Conservation (phyloP, 176 grass and related monocot genomes). For the Avena atlantica region DNA sequence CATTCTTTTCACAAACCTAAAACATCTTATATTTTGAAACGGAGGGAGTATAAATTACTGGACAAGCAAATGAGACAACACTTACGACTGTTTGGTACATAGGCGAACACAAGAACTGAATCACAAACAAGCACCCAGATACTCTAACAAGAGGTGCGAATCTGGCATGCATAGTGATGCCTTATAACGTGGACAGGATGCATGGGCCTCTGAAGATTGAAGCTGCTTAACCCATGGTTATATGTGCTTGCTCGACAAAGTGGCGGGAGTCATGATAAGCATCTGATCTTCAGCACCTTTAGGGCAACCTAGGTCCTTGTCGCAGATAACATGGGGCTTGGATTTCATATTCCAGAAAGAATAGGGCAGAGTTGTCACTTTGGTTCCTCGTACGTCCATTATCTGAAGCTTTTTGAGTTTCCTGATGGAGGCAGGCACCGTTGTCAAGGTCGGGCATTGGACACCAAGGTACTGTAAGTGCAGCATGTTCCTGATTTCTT, state of each 20-base stretch:
- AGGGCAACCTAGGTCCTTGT: not conserved
- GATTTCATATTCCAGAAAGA: constrained; percentile 2
- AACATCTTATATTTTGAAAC: no score
- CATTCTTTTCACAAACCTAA: no score
- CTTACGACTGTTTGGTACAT: no score
- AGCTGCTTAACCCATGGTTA: not conserved
- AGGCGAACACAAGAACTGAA: no score
- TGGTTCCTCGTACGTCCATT: not conserved
- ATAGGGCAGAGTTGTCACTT: not conserved
- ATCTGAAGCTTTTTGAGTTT: not conserved
- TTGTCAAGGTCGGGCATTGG: not conserved
- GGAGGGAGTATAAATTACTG: no score
- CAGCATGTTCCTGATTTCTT: not conserved
- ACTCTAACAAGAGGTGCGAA: no score
- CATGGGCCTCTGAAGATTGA: no score
- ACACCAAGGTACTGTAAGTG: constrained; percentile 14
- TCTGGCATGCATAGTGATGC: no score
- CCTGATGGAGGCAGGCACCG: not conserved
- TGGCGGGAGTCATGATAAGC: not conserved
- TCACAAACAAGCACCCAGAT: no score
- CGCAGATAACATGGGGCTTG: not conserved
- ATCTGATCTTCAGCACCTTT: not conserved
- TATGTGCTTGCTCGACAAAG: not conserved
- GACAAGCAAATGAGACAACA: no score
- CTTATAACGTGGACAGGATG: no score